phyloP scores from a whole-genome alignment of 2,329 filamentous ascomycete species.

The Diatrype stigma region DNA sequence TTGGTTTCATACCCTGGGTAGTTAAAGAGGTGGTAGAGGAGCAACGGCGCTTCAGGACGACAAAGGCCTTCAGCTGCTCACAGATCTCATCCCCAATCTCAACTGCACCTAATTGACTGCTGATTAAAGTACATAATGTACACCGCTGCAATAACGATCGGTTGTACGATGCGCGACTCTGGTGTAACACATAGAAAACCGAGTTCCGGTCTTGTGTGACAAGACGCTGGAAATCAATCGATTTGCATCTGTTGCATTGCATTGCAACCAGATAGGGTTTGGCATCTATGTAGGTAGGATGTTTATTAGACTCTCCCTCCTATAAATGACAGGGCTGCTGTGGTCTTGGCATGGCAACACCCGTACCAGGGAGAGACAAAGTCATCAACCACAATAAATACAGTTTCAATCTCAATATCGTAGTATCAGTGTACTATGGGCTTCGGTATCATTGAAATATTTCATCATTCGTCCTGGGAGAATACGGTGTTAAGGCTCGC shows the following conservation, averaged over 20 bases:
- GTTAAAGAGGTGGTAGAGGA: background rate
- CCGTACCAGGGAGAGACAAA: too few relatives aligned
- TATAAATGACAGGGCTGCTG: too few relatives aligned
- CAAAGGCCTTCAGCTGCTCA: constrained; percentile 1
- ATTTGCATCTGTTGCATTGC: constrained; percentile 5
- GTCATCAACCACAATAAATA: too few relatives aligned
- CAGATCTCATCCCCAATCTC: constrained; percentile 1
- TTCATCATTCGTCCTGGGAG: too few relatives aligned
- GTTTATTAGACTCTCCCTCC: too few relatives aligned
- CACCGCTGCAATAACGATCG: constrained; percentile 3
- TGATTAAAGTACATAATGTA: constrained; percentile 9
- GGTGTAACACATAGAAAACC: constrained; percentile 5
- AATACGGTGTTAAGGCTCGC: too few relatives aligned
- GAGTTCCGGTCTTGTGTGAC: background rate
- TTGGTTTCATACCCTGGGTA: background rate
- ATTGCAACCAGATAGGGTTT: background rate
- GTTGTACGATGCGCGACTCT: constrained; percentile 1
- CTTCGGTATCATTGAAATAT: too few relatives aligned
- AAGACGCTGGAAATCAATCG: constrained; percentile 2
- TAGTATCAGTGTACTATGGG: too few relatives aligned
- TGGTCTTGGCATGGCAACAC: too few relatives aligned
- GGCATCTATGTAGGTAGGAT: too few relatives aligned
- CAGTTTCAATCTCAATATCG: too few relatives aligned
- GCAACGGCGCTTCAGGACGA: constrained; percentile 3
- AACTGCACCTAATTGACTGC: constrained; percentile 5